Evolutionary conservation across 495 filamentous ascomycete genomes (phyloP).

Genomic region (Choiromyces venosus): DNA sequence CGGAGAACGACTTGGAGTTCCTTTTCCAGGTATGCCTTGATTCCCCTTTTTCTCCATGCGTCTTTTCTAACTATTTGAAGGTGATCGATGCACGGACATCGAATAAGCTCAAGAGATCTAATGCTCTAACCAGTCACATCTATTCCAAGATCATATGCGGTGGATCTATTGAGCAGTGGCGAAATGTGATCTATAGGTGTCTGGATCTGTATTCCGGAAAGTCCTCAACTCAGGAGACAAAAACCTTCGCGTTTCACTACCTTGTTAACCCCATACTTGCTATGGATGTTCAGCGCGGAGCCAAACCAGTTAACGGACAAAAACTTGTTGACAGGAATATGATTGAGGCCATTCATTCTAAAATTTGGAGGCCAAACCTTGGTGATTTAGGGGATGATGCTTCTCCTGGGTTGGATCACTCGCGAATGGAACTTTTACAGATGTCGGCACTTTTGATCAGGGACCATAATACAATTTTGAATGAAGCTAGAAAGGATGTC

Average conservation of each 20-base stretch:
- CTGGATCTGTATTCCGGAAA: constrained; percentile 80
- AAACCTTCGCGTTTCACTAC: constrained; percentile 86
- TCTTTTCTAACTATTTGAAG: constrained; percentile 25
- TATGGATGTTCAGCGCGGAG: constrained; percentile 67
- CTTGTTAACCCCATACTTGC: constrained; percentile 95
- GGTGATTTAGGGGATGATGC: constrained; percentile 79
- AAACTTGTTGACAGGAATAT: constrained; percentile 80
- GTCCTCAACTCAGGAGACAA: constrained; percentile 73
- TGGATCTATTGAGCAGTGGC: constrained; percentile 83
- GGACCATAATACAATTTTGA: constrained; percentile 75
- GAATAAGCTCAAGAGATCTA: constrained; percentile 70
- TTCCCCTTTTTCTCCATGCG: not conserved
- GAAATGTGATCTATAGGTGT: constrained; percentile 73
- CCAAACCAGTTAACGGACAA: constrained; percentile 54
- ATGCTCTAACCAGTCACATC: constrained; percentile 72
- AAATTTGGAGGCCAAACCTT: constrained; percentile 87
- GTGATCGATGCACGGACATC: constrained; percentile 78
- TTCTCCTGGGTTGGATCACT: constrained; percentile 83
- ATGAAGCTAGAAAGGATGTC: constrained; percentile 92
- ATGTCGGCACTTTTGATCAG: constrained; percentile 91
- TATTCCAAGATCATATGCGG: constrained; percentile 77
- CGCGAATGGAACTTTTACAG: constrained; percentile 90
- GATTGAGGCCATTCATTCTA: constrained; percentile 84
- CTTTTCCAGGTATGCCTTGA: constrained; percentile 57
- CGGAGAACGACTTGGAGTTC: constrained; percentile 74